Conservation (phyloP, 441 rosid genomes). For the Dalechampia spathulata region DNA sequence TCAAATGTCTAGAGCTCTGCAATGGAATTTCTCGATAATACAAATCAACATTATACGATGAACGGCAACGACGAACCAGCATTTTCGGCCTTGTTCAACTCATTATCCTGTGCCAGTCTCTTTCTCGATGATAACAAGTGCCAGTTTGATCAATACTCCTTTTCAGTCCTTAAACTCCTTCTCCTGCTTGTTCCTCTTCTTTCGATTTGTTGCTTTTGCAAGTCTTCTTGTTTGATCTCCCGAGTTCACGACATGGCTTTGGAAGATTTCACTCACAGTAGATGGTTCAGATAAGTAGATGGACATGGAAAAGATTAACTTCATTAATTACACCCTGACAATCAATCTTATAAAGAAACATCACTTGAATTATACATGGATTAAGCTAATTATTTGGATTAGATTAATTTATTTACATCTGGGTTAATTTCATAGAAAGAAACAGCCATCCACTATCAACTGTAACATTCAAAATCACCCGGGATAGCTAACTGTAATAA, state of each 20-base stretch:
- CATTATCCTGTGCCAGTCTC: slow-evolving; percentile 26
- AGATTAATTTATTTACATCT: too few relatives aligned
- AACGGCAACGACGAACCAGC: slow-evolving; percentile 24
- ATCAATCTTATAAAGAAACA: too few relatives aligned
- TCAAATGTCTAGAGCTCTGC: too few relatives aligned
- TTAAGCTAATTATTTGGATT: too few relatives aligned
- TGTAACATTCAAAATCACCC: slow-evolving; percentile 8
- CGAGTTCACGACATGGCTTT: slow-evolving; percentile 31
- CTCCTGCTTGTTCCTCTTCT: slow-evolving; percentile 17
- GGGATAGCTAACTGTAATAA: slow-evolving; percentile 12
- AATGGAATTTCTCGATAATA: too few relatives aligned
- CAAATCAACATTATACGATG: too few relatives aligned
- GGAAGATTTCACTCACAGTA: slow-evolving; percentile 58
- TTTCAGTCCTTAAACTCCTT: slow-evolving; percentile 37
- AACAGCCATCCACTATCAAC: too few relatives aligned
- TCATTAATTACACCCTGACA: too few relatives aligned
- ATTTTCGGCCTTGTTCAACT: slow-evolving; percentile 44
- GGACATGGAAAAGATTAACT: too few relatives aligned
- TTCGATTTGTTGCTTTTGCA: slow-evolving; percentile 14
- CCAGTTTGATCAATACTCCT: slow-evolving; percentile 50
- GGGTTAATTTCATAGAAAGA: neutral
- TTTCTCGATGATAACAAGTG: too few relatives aligned
- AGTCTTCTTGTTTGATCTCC: slow-evolving; percentile 26
- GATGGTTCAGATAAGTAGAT: slow-evolving; percentile 75
- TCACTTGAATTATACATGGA: too few relatives aligned